Conservation (phyloP, 345 rosid species). For the Syzygium aromaticum region DNA sequence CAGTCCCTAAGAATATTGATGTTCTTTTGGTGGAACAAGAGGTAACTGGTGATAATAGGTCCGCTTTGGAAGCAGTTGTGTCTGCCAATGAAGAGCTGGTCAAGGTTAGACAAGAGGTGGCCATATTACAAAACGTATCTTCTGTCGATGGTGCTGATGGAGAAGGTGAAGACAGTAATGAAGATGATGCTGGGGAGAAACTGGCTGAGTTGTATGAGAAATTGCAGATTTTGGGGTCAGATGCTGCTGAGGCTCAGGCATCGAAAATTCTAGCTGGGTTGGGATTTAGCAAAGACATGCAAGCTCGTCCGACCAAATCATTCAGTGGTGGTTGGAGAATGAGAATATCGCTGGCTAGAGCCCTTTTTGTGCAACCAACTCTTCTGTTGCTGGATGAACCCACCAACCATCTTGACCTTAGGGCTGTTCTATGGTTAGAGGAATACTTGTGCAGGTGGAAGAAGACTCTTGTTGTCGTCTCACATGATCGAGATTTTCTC, state of each 20-base stretch:
- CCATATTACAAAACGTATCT: constrained; percentile 38
- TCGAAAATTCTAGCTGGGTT: constrained; percentile 94
- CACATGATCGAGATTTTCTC: constrained; percentile 94
- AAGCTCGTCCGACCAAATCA: constrained; percentile 61
- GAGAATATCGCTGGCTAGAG: constrained; percentile 93
- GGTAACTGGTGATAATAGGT: constrained; percentile 82
- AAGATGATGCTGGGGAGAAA: constrained; percentile 73
- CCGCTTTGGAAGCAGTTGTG: constrained; percentile 85
- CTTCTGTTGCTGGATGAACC: constrained; percentile 89
- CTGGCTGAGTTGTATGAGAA: constrained; percentile 79
- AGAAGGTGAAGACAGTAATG: constrained; percentile 22
- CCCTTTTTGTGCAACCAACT: constrained; percentile 93
- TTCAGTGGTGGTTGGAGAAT: constrained; percentile 99
- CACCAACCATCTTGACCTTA: constrained; percentile 91
- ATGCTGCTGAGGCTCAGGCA: constrained; percentile 94
- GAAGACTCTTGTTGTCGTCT: constrained; percentile 89
- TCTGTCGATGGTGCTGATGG: constrained; percentile 14
- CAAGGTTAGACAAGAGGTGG: constrained; percentile 60
- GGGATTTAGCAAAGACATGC: constrained; percentile 92
- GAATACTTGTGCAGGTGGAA: constrained; percentile 90
- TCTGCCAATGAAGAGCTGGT: constrained; percentile 80
- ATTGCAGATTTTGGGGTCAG: constrained; percentile 81
- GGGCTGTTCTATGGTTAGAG: constrained; percentile 95
- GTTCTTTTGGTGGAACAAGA: constrained; percentile 94
- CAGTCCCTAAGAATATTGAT: constrained; percentile 91